These are phyloP conservation scores for Gracilariopsis chorda DNA, from an alignment of 23 red algal species.

Conservation along the genomic window DNA sequence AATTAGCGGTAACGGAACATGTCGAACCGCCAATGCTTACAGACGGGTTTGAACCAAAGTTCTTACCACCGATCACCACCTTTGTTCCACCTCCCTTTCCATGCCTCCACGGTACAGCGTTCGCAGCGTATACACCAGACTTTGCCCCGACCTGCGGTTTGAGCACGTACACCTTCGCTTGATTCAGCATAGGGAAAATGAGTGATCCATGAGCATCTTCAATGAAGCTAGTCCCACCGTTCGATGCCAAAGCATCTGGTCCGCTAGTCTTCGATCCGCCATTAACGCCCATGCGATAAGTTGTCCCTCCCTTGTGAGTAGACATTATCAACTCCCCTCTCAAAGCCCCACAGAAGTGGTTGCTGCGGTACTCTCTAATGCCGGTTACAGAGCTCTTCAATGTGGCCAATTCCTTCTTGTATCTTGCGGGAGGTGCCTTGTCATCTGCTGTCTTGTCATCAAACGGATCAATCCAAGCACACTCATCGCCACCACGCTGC, in stretches of 20 bases:
- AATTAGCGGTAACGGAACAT: not conserved
- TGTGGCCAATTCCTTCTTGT: constrained; percentile 15
- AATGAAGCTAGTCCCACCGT: constrained; percentile 13
- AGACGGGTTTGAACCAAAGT: not conserved
- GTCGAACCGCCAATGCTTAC: constrained; percentile 6
- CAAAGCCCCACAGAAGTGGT: constrained; percentile 7
- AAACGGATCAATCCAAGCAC: constrained; percentile 39
- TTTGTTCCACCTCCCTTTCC: constrained; percentile 9
- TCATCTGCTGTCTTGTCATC: constrained; percentile 8
- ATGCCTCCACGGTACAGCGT: constrained; percentile 3
- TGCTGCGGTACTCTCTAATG: constrained; percentile 25
- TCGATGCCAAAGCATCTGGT: not conserved
- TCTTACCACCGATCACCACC: not conserved
- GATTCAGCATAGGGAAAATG: constrained; percentile 21
- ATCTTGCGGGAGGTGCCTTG: not conserved
- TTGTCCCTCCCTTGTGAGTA: not conserved
- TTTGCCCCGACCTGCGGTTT: not conserved
- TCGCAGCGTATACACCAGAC: not conserved
- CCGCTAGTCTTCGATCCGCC: constrained; percentile 23
- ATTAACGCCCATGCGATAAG: constrained; percentile 29
- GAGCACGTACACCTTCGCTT: constrained; percentile 26
- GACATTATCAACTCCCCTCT: constrained; percentile 33
- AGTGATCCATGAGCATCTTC: constrained; percentile 38
- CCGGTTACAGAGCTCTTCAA: constrained; percentile 49
- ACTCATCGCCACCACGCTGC: not conserved